phyloP scores from a whole-genome alignment of 2,329 filamentous ascomycete genomes.

The Fusarium brachygibbosum region DNA sequence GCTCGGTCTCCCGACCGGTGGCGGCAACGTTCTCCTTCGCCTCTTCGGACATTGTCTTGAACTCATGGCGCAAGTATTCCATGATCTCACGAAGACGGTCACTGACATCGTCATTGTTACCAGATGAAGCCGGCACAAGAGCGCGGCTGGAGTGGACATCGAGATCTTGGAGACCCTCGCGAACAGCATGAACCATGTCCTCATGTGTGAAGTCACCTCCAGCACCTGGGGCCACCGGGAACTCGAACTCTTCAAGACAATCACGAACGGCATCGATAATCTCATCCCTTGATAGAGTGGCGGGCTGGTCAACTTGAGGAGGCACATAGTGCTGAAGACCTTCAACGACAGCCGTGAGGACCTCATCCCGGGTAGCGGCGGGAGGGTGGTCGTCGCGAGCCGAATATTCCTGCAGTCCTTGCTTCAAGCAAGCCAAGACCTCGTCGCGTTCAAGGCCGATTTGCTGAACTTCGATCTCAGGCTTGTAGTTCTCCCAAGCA shows the following conservation, averaged over 20 bases:
- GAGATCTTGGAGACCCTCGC: slow-evolving; percentile 68
- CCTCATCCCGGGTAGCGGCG: slow-evolving; percentile 83
- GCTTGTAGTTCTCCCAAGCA: slow-evolving; percentile 94
- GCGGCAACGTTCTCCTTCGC: slow-evolving; percentile 84
- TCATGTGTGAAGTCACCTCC: slow-evolving; percentile 68
- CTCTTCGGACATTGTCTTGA: slow-evolving; percentile 71
- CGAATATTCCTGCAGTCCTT: slow-evolving; percentile 84
- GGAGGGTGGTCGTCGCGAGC: slow-evolving; percentile 65
- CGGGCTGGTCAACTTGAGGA: slow-evolving; percentile 77
- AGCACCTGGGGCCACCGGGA: slow-evolving; percentile 72
- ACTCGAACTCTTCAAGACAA: slow-evolving; percentile 87
- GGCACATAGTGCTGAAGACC: slow-evolving; percentile 85
- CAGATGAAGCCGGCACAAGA: slow-evolving; percentile 55
- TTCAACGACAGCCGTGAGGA: slow-evolving; percentile 87
- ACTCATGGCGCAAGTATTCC: slow-evolving; percentile 70
- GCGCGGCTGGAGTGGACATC: slow-evolving; percentile 60
- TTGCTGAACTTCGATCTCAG: slow-evolving; percentile 90
- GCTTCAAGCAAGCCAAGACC: slow-evolving; percentile 85
- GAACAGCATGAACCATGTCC: slow-evolving; percentile 74
- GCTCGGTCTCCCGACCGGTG: slow-evolving; percentile 85
- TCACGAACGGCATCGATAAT: slow-evolving; percentile 87
- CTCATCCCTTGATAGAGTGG: slow-evolving; percentile 81
- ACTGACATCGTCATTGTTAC: slow-evolving; percentile 64
- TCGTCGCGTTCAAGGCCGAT: slow-evolving; percentile 92
- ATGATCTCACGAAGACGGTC: slow-evolving; percentile 75